These are phyloP conservation scores for Pseudocercospora cruenta DNA, from an alignment of 2,329 filamentous ascomycete genomes.

Conservation along the genomic window DNA sequence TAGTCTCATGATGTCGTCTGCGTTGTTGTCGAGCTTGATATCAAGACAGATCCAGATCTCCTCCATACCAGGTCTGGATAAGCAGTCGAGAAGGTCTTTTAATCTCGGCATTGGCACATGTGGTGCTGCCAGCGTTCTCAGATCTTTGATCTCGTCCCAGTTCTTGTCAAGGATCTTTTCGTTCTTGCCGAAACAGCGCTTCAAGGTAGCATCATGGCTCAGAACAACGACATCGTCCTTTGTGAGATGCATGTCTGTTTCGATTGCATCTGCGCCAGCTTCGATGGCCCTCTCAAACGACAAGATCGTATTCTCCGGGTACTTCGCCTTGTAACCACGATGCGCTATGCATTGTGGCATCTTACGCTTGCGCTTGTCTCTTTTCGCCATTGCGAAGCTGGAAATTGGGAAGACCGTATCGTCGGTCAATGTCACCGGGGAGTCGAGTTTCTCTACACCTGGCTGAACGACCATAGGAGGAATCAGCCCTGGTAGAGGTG, in stretches of 20 bases:
- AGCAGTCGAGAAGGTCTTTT: slow-evolving; percentile 71
- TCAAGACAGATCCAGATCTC: slow-evolving; percentile 82
- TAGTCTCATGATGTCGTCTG: slow-evolving; percentile 69
- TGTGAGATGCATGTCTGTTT: slow-evolving; percentile 85
- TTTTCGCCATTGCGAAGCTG: slow-evolving; percentile 27
- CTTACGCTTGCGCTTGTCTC: slow-evolving; percentile 33
- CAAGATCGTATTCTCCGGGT: slow-evolving; percentile 83
- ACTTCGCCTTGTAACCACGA: slow-evolving; percentile 75
- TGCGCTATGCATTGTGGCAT: slow-evolving; percentile 75
- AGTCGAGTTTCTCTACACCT: slow-evolving; percentile 35
- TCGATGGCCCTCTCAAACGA: slow-evolving; percentile 75
- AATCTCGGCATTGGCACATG: slow-evolving; percentile 74
- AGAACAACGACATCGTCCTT: slow-evolving; percentile 83
- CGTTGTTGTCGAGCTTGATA: slow-evolving; percentile 79
- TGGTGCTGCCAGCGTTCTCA: slow-evolving; percentile 70
- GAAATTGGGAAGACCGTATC: slow-evolving; percentile 31
- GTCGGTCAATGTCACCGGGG: slow-evolving; percentile 29
- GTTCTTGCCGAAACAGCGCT: slow-evolving; percentile 79
- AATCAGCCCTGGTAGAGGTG: slow-evolving; percentile 21
- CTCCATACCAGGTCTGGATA: slow-evolving; percentile 66
- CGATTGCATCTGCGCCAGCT: slow-evolving; percentile 77
- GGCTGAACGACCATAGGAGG: slow-evolving; percentile 38
- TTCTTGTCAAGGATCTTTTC: slow-evolving; percentile 74
- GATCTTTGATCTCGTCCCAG: slow-evolving; percentile 71
- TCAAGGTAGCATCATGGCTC: slow-evolving; percentile 68